A percentile compares a stretch with the other conserved stretches of the same genome.
Evolutionary conservation across 371 early-diverging fungal species (phyloP).

Genomic region (Mortierella sp.): DNA sequence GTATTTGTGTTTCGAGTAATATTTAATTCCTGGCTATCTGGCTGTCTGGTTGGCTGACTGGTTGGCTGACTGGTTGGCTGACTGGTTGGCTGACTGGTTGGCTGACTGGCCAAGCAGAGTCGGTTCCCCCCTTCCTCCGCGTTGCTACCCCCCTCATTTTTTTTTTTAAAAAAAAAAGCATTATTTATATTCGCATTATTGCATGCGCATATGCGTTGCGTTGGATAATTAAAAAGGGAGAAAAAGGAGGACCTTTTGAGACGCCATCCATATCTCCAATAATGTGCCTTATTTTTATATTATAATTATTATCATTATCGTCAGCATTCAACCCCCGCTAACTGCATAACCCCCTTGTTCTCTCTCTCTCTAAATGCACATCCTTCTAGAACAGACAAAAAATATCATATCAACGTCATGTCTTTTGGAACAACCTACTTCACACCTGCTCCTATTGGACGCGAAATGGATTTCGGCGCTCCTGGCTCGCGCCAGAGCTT

Average conservation of each 20-base stretch:
- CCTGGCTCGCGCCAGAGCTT: slow-evolving; percentile 24
- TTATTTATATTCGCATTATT: background rate
- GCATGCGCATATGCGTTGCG: background rate
- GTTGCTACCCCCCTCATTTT: background rate
- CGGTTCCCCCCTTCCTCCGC: background rate
- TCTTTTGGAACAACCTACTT: slow-evolving; percentile 50
- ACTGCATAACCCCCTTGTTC: slow-evolving; percentile 1
- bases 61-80: too few relatives aligned
- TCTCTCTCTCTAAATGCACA: background rate
- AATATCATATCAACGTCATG: slow-evolving; percentile 19
- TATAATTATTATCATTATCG: too few relatives aligned
- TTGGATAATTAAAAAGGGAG: background rate
- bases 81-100: too few relatives aligned
- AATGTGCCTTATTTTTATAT: slow-evolving; percentile 11
- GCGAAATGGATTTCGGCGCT: slow-evolving; percentile 36
- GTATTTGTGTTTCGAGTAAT: slow-evolving; percentile 1
- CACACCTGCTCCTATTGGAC: slow-evolving; percentile 42
- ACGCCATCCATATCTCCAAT: too few relatives aligned
- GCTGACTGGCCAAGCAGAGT: too few relatives aligned
- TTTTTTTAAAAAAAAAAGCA: too few relatives aligned
- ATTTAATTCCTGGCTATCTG: background rate
- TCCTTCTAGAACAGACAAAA: background rate
- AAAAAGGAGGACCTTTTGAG: background rate
- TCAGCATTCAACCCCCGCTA: background rate
- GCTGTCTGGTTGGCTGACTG: background rate